Base-by-base conservation (phyloP, 2,329 filamentous ascomycete genomes). In the Neocatenulostroma microsporum region DNA sequence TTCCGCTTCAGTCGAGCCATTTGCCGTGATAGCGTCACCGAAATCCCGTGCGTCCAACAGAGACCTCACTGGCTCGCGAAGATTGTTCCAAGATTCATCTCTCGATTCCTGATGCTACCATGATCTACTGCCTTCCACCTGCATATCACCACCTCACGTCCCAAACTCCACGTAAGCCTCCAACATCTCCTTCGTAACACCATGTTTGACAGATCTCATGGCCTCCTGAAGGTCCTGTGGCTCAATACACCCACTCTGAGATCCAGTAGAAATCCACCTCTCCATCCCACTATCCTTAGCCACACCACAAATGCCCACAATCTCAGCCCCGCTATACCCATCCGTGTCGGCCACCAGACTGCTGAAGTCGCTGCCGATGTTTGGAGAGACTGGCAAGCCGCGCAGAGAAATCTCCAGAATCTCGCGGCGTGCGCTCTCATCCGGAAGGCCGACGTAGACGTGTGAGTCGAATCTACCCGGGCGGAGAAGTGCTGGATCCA, bases 291-390 rank as follows among this genome's bases (percentile, higher is more conserved):
- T 39, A 20, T 61, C 55, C 29, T 63, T 61, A 2, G 58, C 57
- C 19, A 58, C 49, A 13, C 57, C 49, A 47, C 66, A 69, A 4
- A 82, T 70, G 14, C 66, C 70, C 26, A 78, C 74, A 42, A 95
- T 76, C 62, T 95, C 89, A 0, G 88, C 87, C 2, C 88, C 88
- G 2, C 86, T 91, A 58, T 84, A 85, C 0, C 86, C 86, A 6
- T 87, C 80, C 0, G 82, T 82, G 30, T 66, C 60, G 12, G 57
- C 54, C 4, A 84, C 83, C 20, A 94, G 63, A 32, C 69, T 64
- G 1, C 70, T 62, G 7, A 85, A 60, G 52, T 86, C 75, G 11
- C 94, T 74, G 37, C 84, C 80, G 0, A 65, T 55, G 9, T 8
- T n/a, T 24, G n/a, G 23, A n/a, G 23, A 24, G n/a, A n/a, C n/a